Base-by-base conservation (phyloP, 345 rosid species). In the Raphanus sativus region DNA sequence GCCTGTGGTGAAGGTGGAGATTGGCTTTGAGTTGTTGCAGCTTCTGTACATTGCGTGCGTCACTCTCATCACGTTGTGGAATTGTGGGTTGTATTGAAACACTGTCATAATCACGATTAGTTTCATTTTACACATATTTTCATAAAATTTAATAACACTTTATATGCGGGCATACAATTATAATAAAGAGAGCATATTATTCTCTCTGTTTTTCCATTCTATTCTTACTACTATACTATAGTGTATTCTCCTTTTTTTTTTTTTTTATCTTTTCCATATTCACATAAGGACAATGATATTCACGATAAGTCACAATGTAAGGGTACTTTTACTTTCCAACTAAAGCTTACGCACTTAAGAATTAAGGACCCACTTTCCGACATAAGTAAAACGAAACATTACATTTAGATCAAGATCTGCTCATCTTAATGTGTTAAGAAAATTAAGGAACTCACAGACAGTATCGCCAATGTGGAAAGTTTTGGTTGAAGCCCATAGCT, bases 241-340 rank as follows among this genome's bases (percentile, higher is more conserved):
- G 8, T 52, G 55, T 34, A 34, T 34, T 34, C 38, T 6, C 6
- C 38, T 34, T 6, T 34, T 6, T 34, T 7, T 34, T 34, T 34
- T n/a, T n/a, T n/a, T n/a, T n/a, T n/a, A n/a, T n/a, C 38, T 34
- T 34, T 34, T 9, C 7, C 38, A 0, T 34, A 34, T 34, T 34
- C 6, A 5, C 38, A 34, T 6, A 34, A 34, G 9, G 38, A 34
- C 7, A 7, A 32, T 32, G 34, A n/a, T n/a, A n/a, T n/a, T n/a
- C n/a, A 4, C 15, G 1, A 33, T 64, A 73, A 24, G 58, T 74
- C 34, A 59, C 17, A 59, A 61, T 61, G 74, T 61, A 62, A 24
- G 28, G 75, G 38, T 62, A 69, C 70, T 52, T 45, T 30, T 33
- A 52, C 75, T 62, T 76, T 69, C 21, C 70, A 76, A 56, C 63